Conservation (phyloP, 306 rosid species). For the Prunus salicina region DNA sequence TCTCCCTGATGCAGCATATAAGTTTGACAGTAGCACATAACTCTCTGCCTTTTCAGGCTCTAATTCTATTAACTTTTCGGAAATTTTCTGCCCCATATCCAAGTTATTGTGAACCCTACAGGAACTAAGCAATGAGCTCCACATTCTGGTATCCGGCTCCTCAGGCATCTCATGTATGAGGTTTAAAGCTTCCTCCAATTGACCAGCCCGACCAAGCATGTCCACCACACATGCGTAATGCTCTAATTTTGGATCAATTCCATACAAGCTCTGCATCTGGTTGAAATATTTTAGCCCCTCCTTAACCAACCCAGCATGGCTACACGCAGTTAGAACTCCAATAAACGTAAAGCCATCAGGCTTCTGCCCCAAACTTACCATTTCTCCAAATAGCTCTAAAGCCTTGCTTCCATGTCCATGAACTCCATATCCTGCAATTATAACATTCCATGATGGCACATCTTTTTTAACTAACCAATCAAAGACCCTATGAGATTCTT, state of each 20-base stretch:
- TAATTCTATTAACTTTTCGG: conserved; percentile 44
- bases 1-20: conserved; percentile 64
- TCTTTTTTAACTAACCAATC: conserved; percentile 43
- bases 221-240: conserved; percentile 82
- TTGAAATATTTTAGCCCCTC: conserved; percentile 56
- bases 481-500: conserved; percentile 54
- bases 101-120: conserved; percentile 59
- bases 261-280: conserved; percentile 55
- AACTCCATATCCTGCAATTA: conserved; percentile 76
- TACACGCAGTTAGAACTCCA: conserved; percentile 75
- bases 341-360: conserved; percentile 72
- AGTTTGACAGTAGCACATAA: conserved; percentile 65
- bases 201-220: conserved; percentile 78
- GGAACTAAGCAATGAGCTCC: conserved; percentile 85
- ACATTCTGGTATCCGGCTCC: conserved; percentile 72
- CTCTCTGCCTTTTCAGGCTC: conserved; percentile 65
- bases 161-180: conserved; percentile 56
- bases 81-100: conserved; percentile 51
- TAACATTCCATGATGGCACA: conserved; percentile 68
- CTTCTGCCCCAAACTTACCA: conserved; percentile 43
- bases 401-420: conserved; percentile 73
- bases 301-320: conserved; percentile 67
- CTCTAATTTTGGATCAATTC: conserved; percentile 58
- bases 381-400: conserved; percentile 56
- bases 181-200: conserved; percentile 57